A percentile compares a stretch with the other conserved stretches of the same genome.
phyloP scores from a whole-genome alignment of 1,139 yeast species.

The Yamadazyma sp. region DNA sequence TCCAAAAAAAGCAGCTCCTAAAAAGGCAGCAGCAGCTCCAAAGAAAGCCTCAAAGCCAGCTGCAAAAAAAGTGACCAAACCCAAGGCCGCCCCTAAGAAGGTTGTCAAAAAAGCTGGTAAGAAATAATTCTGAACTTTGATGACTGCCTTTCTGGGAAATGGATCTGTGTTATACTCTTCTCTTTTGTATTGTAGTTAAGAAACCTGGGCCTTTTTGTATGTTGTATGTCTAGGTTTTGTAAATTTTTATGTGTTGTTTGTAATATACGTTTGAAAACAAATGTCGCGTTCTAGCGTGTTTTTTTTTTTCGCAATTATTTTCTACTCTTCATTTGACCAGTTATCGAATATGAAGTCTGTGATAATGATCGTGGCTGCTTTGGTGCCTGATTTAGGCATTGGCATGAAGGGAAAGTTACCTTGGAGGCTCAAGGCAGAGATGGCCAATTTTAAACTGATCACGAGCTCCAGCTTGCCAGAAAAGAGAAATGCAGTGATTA shows the following conservation, averaged over 20 bases:
- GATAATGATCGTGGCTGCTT: constrained; percentile 79
- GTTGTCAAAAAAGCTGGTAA: constrained; percentile 13
- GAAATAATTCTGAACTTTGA: constrained; percentile 13
- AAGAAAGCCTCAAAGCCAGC: constrained; percentile 9
- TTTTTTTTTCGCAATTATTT: neutral
- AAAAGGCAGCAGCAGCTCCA: constrained; percentile 10
- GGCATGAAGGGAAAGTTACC: constrained; percentile 83
- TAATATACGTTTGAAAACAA: constrained; percentile 8
- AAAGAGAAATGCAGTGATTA: constrained; percentile 73
- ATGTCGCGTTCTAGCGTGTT: neutral
- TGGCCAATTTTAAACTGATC: constrained; percentile 77
- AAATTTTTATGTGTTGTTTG: constrained; percentile 6
- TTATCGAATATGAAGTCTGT: constrained; percentile 25
- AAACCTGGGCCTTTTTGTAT: constrained; percentile 5
- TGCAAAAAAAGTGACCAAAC: constrained; percentile 8
- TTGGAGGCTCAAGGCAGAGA: constrained; percentile 83
- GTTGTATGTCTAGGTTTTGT: constrained; percentile 2
- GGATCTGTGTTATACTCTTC: constrained; percentile 1
- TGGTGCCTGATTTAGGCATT: constrained; percentile 78
- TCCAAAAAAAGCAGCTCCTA: constrained; percentile 16
- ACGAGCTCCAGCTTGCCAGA: constrained; percentile 48
- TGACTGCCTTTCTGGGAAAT: neutral
- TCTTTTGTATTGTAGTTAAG: constrained; percentile 6
- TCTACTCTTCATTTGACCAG: too few relatives aligned
- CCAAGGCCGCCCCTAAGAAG: constrained; percentile 17